Evolutionary conservation across 768 basidiomycete genomes (phyloP).

Genomic region (Lyophyllum shimeji): DNA sequence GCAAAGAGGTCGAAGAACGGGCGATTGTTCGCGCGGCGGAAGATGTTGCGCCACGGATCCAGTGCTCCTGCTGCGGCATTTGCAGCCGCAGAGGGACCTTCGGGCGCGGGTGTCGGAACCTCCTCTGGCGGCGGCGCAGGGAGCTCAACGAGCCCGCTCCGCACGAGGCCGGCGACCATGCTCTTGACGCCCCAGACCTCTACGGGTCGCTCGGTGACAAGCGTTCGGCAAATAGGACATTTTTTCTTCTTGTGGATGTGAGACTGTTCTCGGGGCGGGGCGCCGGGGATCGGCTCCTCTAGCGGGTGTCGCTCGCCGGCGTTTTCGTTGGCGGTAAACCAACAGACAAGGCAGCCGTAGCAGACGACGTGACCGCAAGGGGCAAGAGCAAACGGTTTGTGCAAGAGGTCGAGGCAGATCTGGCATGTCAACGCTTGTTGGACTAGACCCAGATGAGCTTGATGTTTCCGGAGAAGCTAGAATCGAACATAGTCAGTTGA

Average conservation of each 20-base stretch:
- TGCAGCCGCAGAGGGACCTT: conserved; percentile 16
- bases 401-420: conserved; percentile 74
- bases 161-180: conserved; percentile 52
- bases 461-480: conserved; percentile 53
- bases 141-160: conserved; percentile 50
- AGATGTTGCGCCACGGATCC: conserved; percentile 72
- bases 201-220: conserved; percentile 58
- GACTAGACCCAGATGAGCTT: conserved; percentile 50
- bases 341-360: conserved; percentile 68
- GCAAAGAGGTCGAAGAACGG: conserved; percentile 11
- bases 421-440: conserved; percentile 73
- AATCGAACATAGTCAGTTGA: conserved; percentile 3
- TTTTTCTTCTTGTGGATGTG: conserved; percentile 60
- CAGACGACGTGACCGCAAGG: conserved; percentile 79
- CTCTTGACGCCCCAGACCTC: conserved; percentile 74
- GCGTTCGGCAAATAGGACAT: conserved; percentile 73
- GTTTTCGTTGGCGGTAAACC: conserved; percentile 61
- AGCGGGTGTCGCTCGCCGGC: background rate
- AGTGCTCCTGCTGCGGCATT: conserved; percentile 22
- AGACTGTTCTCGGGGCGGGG: conserved; percentile 19
- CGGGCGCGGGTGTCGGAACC: conserved; percentile 2
- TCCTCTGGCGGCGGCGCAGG: conserved; percentile 21
- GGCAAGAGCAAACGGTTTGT: conserved; percentile 70
- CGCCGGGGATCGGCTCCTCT: conserved; percentile 39
- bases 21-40: conserved; percentile 34